Evolutionary conservation across 805 yeast species (phyloP).

Genomic region (Middelhovenomyces tepae): DNA sequence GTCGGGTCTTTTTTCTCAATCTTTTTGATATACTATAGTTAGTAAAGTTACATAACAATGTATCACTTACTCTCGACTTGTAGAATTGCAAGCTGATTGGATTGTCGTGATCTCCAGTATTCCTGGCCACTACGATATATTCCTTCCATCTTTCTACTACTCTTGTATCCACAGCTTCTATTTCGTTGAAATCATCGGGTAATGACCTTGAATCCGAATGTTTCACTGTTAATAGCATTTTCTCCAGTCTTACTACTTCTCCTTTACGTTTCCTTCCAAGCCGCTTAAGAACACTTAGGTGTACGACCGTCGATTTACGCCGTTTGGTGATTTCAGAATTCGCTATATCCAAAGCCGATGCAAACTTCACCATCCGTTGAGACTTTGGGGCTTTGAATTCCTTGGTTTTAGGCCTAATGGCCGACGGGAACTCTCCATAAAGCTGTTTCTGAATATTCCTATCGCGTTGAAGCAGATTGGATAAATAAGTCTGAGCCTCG

Average conservation of each 20-base stretch:
- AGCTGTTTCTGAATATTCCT: neutral
- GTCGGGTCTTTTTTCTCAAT: constrained; percentile 10
- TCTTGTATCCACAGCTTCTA: constrained; percentile 44
- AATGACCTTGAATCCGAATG: constrained; percentile 24
- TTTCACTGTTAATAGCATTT: constrained; percentile 59
- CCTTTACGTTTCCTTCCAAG: constrained; percentile 32
- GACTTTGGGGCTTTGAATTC: constrained; percentile 2
- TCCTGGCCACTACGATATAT: constrained; percentile 60
- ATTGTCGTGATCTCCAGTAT: constrained; percentile 40
- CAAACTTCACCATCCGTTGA: neutral
- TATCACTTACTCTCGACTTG: constrained; percentile 33
- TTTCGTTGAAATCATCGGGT: constrained; percentile 36
- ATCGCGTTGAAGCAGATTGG: constrained; percentile 5
- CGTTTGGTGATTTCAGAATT: neutral
- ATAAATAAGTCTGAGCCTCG: neutral
- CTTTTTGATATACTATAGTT: too few relatives aligned
- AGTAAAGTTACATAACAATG: too few relatives aligned
- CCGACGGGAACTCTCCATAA: constrained; percentile 1
- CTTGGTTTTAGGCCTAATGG: constrained; percentile 1
- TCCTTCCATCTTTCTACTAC: constrained; percentile 73
- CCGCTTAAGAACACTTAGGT: constrained; percentile 4
- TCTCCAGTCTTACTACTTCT: constrained; percentile 56
- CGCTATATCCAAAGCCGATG: neutral
- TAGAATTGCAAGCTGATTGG: constrained; percentile 63
- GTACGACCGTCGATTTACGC: constrained; percentile 9